Evolutionary conservation across 345 rosid species (phyloP).

Genomic region (Sonneratia alba): DNA sequence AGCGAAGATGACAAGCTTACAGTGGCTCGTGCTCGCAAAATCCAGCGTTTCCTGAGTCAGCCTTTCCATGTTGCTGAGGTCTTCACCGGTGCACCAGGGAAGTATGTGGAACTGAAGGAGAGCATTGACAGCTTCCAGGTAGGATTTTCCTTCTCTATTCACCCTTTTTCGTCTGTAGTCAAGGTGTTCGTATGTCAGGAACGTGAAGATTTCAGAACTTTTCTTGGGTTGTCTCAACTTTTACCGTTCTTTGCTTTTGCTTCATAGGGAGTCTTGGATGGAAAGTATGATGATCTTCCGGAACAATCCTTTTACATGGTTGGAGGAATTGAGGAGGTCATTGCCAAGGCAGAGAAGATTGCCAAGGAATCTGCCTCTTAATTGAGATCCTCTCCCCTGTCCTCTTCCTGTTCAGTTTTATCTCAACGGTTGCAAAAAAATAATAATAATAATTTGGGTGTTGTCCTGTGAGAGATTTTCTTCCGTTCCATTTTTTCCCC

Average conservation of each 20-base stretch:
- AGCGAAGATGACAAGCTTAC: constrained; percentile 98
- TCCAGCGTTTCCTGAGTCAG: constrained; percentile 92
- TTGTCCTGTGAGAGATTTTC: not conserved
- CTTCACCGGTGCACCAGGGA: constrained; percentile 97
- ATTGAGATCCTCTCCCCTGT: not conserved
- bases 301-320: constrained; percentile 85
- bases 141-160: not conserved
- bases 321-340: constrained; percentile 76
- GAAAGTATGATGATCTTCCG: constrained; percentile 71
- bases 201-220: not conserved
- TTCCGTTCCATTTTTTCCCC: not conserved
- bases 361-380: constrained; percentile 54
- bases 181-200: not conserved
- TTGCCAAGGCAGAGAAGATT: constrained; percentile 81
- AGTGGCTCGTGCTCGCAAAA: constrained; percentile 96
- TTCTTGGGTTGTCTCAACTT: not conserved
- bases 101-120: constrained; percentile 91
- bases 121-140: constrained; percentile 93
- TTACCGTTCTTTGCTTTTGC: not conserved
- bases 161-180: not conserved
- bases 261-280: constrained; percentile 65
- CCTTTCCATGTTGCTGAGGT: constrained; percentile 99
- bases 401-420: not conserved
- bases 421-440: not conserved
- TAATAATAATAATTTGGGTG: not conserved